Evolutionary conservation across 2,329 filamentous ascomycete genomes (phyloP), one percentile per base, ranked within the genome.

Genomic region (Scytalidium sp.): DNA sequence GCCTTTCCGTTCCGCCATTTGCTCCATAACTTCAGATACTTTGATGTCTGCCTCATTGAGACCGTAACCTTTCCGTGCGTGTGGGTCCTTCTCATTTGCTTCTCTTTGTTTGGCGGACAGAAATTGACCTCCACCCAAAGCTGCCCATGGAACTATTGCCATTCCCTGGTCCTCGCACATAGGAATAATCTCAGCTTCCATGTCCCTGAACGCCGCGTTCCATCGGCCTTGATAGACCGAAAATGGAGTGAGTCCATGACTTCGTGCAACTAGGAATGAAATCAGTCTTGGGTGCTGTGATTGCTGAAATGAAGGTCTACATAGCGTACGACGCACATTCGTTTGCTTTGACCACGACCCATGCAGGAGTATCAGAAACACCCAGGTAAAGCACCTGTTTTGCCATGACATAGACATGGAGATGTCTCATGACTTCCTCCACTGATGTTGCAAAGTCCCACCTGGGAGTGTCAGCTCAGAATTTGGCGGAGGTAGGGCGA

Each of bases 311-410:
- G n/a, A n/a, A n/a, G n/a, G n/a, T n/a, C n/a, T n/a, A n/a, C n/a
- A n/a, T n/a, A n/a, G n/a, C n/a, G n/a, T n/a, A n/a, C n/a, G n/a
- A n/a, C n/a, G n/a, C 59, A 41, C 90, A 85, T 60, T 83, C 74
- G 50, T 85, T 86, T 9, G 80, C 80, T 61, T 82, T 81, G 62
- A 73, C 75, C 7, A 85, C 83, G 9, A 85, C 67, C 85, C 85
- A 88, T 15, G 85, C 85, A 0, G 85, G 85, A 0, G 80, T 81
- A 57, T 89, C 83, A 44, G 75, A 81, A 63, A 86, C 73, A 3
- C 85, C 85, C 0, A 88, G 70, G 57, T 88, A 87, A 17, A 83
- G 67, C 0, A 88, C 81, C 58, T 87, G 87, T 17, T 83, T 81
- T 1, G 71, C 59, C 1, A 62, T 51, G 2, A 87, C 81, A 3